Percentiles rank a stretch among this genome's conserved stretches.
Evolutionary conservation across 176 grass and related monocot genomes (phyloP).

Genomic region (Alopecurus myosuroides): DNA sequence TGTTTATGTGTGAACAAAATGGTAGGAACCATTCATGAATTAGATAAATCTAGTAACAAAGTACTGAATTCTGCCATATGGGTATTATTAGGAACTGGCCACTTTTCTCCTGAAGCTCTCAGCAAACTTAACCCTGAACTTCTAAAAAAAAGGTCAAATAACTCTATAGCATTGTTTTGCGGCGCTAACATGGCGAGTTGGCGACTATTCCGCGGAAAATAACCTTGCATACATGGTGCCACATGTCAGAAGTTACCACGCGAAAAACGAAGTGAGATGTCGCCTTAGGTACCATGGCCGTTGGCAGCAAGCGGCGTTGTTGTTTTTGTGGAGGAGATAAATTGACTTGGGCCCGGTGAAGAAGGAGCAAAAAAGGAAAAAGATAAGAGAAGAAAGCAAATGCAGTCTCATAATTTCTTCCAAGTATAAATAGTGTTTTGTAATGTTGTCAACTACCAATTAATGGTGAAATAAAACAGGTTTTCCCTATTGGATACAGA

Average conservation of each 20-base stretch:
- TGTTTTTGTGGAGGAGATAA: background rate
- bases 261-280: too few species aligned
- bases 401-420: background rate
- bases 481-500: background rate
- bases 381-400: background rate
- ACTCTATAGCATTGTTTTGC: too few species aligned
- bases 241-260: too few species aligned
- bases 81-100: too few species aligned
- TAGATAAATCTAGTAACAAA: background rate
- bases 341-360: background rate
- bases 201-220: too few species aligned
- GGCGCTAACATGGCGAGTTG: too few species aligned
- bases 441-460: background rate
- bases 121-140: too few species aligned
- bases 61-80: too few species aligned
- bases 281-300: too few species aligned
- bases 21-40: background rate
- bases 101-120: too few species aligned
- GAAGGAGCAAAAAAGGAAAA: background rate
- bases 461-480: background rate
- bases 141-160: too few species aligned
- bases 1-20: background rate
- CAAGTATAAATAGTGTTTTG: background rate
- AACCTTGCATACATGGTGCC: too few species aligned
- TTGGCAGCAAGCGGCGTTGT: background rate